These are phyloP conservation scores for Fraxinus baroniana DNA, from an alignment of 305 asterid species.

Conservation along the genomic window DNA sequence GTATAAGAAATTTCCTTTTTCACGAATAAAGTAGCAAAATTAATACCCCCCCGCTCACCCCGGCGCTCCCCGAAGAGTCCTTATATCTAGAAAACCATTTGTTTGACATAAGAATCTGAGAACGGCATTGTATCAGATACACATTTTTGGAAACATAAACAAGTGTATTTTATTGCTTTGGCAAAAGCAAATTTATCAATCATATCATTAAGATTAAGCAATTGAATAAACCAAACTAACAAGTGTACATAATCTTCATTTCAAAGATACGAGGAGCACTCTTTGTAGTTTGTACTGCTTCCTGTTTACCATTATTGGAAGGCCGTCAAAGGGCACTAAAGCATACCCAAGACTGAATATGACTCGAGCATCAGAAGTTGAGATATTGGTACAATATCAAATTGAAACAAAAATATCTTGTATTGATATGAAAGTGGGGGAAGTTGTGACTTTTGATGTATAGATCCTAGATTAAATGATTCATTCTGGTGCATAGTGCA, in stretches of 20 bases:
- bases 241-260: neutral
- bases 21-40: neutral
- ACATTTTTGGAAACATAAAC: neutral
- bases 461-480: neutral
- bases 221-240: neutral
- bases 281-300: neutral
- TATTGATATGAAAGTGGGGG: neutral
- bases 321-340: neutral
- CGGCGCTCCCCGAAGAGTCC: neutral
- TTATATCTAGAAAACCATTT: neutral
- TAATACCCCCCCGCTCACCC: neutral
- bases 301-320: neutral
- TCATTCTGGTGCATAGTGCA: neutral
- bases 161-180: conserved; percentile 1
- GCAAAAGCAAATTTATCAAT: neutral
- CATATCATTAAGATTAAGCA: neutral
- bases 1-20: neutral
- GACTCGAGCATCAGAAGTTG: neutral
- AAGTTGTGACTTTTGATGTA: neutral
- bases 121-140: neutral
- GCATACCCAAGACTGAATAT: neutral
- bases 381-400: neutral
- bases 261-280: neutral
- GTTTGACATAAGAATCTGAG: neutral
- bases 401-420: neutral